Conservation (phyloP, 2,329 filamentous ascomycete genomes). For the Exophiala spinifera region DNA sequence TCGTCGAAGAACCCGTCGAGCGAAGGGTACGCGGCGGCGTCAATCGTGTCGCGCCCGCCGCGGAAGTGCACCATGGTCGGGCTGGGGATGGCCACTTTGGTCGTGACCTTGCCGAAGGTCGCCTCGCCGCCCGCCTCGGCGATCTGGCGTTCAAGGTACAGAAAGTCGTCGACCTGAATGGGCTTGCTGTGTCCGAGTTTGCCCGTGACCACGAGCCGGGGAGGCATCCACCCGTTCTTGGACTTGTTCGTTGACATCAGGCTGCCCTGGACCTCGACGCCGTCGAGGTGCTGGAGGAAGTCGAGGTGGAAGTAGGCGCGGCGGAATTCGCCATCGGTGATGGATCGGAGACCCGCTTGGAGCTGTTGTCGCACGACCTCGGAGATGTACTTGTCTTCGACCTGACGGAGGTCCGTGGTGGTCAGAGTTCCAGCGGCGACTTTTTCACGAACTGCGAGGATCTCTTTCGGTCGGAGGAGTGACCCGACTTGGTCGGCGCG, state of each 20-base stretch:
- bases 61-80: slow-evolving; percentile 63
- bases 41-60: slow-evolving; percentile 53
- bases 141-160: slow-evolving; percentile 52
- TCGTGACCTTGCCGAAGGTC: slow-evolving; percentile 18
- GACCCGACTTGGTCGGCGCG: slow-evolving; percentile 58
- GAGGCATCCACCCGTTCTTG: slow-evolving; percentile 46
- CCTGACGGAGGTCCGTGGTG: slow-evolving; percentile 45
- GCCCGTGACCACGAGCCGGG: slow-evolving; percentile 52
- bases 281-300: slow-evolving; percentile 54
- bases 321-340: slow-evolving; percentile 58
- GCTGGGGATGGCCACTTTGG: slow-evolving; percentile 56
- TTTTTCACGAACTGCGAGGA: slow-evolving; percentile 51
- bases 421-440: slow-evolving; percentile 45
- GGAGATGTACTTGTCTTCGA: slow-evolving; percentile 52
- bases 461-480: slow-evolving; percentile 50
- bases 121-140: slow-evolving; percentile 19
- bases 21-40: slow-evolving; percentile 52
- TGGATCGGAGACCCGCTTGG: slow-evolving; percentile 47
- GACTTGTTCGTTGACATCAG: slow-evolving; percentile 32
- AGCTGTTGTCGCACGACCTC: slow-evolving; percentile 51
- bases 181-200: slow-evolving; percentile 53
- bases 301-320: slow-evolving; percentile 59
- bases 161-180: slow-evolving; percentile 57
- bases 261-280: slow-evolving; percentile 52
- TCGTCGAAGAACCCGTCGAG: slow-evolving; percentile 57